A percentile compares a stretch with the other conserved stretches of the same genome.
phyloP scores from a whole-genome alignment of 2,329 filamentous ascomycete genomes.

The Arthroderma sp. region DNA sequence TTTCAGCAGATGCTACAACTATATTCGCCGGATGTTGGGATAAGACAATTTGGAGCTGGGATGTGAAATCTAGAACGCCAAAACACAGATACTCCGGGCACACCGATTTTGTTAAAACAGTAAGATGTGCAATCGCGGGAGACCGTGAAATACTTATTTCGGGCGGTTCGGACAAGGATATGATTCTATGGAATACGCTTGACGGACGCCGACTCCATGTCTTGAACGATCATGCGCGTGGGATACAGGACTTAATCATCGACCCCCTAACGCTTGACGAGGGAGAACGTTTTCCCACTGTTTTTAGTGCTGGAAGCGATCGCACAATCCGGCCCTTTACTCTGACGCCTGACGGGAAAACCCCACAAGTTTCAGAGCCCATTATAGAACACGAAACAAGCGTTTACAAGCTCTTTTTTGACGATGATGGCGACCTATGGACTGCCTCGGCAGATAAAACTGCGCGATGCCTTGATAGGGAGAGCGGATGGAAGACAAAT shows the following conservation, averaged over 20 bases:
- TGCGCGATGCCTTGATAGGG: conserved; percentile 62
- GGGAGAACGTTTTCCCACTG: conserved; percentile 29
- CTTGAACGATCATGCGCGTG: conserved; percentile 64
- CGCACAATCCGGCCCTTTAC: conserved; percentile 59
- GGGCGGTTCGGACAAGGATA: conserved; percentile 64
- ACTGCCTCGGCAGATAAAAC: conserved; percentile 87
- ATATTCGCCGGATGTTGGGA: conserved; percentile 86
- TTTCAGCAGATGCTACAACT: conserved; percentile 48
- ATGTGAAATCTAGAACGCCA: conserved; percentile 43
- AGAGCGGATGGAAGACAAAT: conserved; percentile 55
- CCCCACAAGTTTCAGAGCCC: conserved; percentile 45
- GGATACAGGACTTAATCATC: conserved; percentile 64
- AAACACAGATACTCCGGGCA: conserved; percentile 60
- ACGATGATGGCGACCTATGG: conserved; percentile 65
- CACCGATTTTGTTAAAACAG: conserved; percentile 78
- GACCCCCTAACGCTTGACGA: conserved; percentile 50
- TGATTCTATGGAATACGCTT: conserved; percentile 68
- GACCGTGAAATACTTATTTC: conserved; percentile 55
- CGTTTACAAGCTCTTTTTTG: conserved; percentile 69
- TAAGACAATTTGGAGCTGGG: conserved; percentile 80
- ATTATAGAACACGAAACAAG: conserved; percentile 81
- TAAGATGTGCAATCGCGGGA: conserved; percentile 50
- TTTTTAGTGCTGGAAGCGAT: conserved; percentile 73
- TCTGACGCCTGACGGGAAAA: conserved; percentile 19
- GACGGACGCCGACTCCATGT: conserved; percentile 58